phyloP scores from a whole-genome alignment of 2,329 filamentous ascomycete genomes.

The Aspergillus sp. region DNA sequence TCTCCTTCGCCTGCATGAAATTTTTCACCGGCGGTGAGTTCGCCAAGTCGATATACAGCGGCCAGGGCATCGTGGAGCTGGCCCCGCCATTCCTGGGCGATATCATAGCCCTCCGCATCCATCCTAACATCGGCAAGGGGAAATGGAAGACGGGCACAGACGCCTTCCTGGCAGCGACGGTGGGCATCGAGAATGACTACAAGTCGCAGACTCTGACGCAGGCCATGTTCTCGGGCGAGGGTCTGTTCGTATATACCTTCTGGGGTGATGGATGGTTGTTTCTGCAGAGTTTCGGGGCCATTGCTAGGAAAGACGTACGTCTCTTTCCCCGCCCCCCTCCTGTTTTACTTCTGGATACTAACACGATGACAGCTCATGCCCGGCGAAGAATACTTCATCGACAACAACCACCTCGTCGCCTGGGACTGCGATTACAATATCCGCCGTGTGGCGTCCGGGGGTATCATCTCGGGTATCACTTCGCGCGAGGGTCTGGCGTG shows the following conservation, averaged over 20 bases:
- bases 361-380: conserved; percentile 30
- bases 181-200: conserved; percentile 79
- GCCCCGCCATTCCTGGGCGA: conserved; percentile 76
- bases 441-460: conserved; percentile 81
- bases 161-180: conserved; percentile 74
- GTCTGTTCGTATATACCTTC: conserved; percentile 82
- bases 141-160: conserved; percentile 80
- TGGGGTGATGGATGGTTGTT: conserved; percentile 73
- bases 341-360: not conserved
- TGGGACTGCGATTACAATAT: conserved; percentile 96
- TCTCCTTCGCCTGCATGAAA: conserved; percentile 89
- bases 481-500: conserved; percentile 85
- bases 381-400: conserved; percentile 82
- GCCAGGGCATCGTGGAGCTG: conserved; percentile 81
- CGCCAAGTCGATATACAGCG: conserved; percentile 69
- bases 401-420: conserved; percentile 87
- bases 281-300: conserved; percentile 89
- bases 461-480: conserved; percentile 78
- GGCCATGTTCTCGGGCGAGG: conserved; percentile 89
- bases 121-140: conserved; percentile 43
- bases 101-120: conserved; percentile 67
- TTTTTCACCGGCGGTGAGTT: conserved; percentile 76
- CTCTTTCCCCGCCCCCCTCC: not conserved
- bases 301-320: conserved; percentile 85
- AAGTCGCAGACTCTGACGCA: conserved; percentile 81